These are phyloP conservation scores for slime mould (Dictyostelium discoideum) DNA, from an alignment of 78 protist species.

Conservation along the genomic window DNA sequence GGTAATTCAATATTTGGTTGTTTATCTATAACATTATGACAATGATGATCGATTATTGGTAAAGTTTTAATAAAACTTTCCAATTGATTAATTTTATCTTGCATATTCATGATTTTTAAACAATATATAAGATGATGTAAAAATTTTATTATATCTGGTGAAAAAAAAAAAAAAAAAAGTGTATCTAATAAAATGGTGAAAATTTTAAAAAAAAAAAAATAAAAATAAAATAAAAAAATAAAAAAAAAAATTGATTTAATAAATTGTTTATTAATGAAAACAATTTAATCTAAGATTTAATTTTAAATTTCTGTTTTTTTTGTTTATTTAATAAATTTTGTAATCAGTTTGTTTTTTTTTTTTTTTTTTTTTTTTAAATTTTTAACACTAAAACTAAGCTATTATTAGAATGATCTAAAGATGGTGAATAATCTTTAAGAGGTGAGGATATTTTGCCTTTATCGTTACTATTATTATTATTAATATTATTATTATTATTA, in stretches of 20 bases:
- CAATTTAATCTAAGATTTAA: not conserved
- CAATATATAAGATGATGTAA: too few relatives aligned
- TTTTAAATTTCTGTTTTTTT: not conserved
- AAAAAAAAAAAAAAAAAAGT: too few relatives aligned
- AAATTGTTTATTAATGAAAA: not conserved
- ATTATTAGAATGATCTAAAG: not conserved
- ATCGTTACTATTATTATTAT: not conserved
- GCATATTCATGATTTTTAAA: not conserved
- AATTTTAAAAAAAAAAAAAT: too few relatives aligned
- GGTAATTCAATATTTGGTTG: not conserved
- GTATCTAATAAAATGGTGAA: too few relatives aligned
- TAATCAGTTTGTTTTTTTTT: not conserved
- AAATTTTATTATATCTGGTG: too few relatives aligned
- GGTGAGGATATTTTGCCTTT: not conserved
- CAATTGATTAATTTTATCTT: not conserved
- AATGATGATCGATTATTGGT: constrained; percentile 50
- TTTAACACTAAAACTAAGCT: not conserved
- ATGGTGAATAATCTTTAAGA: not conserved
- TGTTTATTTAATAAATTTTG: not conserved
- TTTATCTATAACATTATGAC: constrained; percentile 61
- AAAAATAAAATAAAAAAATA: too few relatives aligned
- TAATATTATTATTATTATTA: too few relatives aligned
- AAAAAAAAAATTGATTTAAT: too few relatives aligned
- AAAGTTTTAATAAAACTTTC: not conserved
- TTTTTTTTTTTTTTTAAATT: not conserved